These are phyloP conservation scores for Fusarium chuoi DNA, from an alignment of 2,329 filamentous ascomycete genomes.

Conservation along the genomic window DNA sequence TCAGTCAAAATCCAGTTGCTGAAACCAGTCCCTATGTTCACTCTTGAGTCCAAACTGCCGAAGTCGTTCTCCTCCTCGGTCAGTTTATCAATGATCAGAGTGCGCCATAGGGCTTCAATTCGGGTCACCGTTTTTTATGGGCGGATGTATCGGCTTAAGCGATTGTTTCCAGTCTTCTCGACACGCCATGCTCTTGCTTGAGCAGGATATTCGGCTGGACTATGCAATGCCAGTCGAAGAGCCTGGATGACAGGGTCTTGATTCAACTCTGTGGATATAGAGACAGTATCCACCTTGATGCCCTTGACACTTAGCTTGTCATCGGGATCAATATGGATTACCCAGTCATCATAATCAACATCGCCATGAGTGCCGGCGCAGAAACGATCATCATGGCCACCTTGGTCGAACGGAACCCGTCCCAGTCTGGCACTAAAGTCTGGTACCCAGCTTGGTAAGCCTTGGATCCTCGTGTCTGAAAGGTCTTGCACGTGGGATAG, in stretches of 20 bases:
- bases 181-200: neutral
- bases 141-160: neutral
- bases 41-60: neutral
- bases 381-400: neutral
- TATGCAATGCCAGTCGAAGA: neutral
- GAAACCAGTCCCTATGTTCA: neutral
- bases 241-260: neutral
- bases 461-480: neutral
- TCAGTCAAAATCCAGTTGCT: neutral
- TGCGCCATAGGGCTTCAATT: neutral
- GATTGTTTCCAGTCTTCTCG: neutral
- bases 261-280: neutral
- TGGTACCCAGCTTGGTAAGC: neutral
- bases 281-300: neutral
- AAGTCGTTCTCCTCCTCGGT: neutral
- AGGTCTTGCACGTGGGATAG: neutral
- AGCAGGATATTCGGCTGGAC: neutral
- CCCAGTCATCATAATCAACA: neutral
- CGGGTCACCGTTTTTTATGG: neutral
- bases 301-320: neutral
- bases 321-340: neutral
- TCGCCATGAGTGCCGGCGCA: neutral
- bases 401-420: neutral
- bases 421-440: neutral
- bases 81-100: neutral